Conservation (phyloP, 441 rosid genomes). For the Erodium texanum region DNA sequence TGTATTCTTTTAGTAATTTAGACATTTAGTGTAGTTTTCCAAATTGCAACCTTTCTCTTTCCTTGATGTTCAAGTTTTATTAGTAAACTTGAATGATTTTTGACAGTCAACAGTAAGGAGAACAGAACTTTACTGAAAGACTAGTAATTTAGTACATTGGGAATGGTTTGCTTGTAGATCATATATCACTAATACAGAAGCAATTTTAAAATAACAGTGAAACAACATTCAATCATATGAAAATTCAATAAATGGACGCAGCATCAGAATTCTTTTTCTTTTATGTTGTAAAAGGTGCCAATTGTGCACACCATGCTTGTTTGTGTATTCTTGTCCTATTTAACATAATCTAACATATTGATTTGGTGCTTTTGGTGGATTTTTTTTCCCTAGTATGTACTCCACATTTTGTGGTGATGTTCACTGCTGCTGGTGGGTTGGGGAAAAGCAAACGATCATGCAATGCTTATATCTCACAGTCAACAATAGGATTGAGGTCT, state of each 20-base stretch:
- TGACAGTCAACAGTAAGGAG: not conserved
- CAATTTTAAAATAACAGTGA: not conserved
- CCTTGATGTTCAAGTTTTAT: not conserved
- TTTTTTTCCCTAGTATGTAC: slow-evolving; percentile 54
- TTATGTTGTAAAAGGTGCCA: not conserved
- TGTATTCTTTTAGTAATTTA: not conserved
- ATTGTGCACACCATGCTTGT: not conserved
- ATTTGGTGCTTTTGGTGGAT: slow-evolving; percentile 21
- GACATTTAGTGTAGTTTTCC: too few relatives aligned
- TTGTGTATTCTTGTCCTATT: not conserved
- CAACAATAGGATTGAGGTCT: slow-evolving; percentile 82
- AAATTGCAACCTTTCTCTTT: too few relatives aligned
- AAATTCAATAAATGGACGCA: not conserved
- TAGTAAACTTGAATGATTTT: not conserved
- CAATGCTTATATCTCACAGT: slow-evolving; percentile 76
- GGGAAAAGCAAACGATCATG: slow-evolving; percentile 41
- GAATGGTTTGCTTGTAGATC: not conserved
- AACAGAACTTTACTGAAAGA: not conserved
- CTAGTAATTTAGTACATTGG: not conserved
- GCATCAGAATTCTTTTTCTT: not conserved
- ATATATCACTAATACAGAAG: not conserved
- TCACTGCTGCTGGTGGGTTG: slow-evolving; percentile 39
- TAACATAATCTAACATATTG: slow-evolving; percentile 8
- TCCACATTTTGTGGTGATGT: slow-evolving; percentile 85
- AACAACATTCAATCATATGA: not conserved